These are phyloP conservation scores for Nitzschia sp. DNA, from an alignment of 108 stramenopile genomes.

Conservation along the genomic window DNA sequence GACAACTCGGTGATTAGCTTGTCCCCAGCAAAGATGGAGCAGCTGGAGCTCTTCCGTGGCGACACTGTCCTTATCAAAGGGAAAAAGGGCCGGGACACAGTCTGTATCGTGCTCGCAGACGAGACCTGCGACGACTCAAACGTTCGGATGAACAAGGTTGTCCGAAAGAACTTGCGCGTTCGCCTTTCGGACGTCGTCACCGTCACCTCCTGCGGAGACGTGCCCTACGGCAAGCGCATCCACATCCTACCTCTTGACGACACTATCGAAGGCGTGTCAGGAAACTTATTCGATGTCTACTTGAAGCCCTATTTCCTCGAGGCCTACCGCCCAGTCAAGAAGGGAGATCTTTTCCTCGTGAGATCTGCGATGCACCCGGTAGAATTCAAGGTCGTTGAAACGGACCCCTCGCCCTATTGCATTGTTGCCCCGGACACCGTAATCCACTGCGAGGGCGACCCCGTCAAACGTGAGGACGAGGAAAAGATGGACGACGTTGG, in stretches of 20 bases:
- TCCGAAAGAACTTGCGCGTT: conserved; percentile 98
- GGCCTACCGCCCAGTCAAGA: conserved; percentile 99
- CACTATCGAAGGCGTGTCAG: conserved; percentile 99
- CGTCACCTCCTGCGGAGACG: conserved; percentile 93
- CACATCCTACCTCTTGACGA: conserved; percentile 98
- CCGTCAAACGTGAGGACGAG: conserved; percentile 98
- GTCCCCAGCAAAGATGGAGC: conserved; percentile 96
- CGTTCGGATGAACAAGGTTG: conserved; percentile 99
- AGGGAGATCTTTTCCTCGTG: conserved; percentile 98
- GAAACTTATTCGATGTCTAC: conserved; percentile 99
- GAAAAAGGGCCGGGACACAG: conserved; percentile 98
- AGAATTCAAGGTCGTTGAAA: conserved; percentile 99
- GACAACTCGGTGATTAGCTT: conserved; percentile 97
- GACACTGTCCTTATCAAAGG: conserved; percentile 99
- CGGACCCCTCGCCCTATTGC: conserved; percentile 95
- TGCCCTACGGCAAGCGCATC: conserved; percentile 98
- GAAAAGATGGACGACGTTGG: conserved; percentile 98
- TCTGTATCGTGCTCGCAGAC: conserved; percentile 98
- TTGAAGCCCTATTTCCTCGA: conserved; percentile 99
- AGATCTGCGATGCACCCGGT: conserved; percentile 99
- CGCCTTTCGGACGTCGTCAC: conserved; percentile 97
- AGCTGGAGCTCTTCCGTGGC: conserved; percentile 97
- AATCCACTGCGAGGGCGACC: conserved; percentile 99
- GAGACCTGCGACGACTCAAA: conserved; percentile 95
- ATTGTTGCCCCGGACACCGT: conserved; percentile 99